phyloP scores from a whole-genome alignment of 1,284 basidiomycete species.

The Apiotrichum akiyoshidainum region DNA sequence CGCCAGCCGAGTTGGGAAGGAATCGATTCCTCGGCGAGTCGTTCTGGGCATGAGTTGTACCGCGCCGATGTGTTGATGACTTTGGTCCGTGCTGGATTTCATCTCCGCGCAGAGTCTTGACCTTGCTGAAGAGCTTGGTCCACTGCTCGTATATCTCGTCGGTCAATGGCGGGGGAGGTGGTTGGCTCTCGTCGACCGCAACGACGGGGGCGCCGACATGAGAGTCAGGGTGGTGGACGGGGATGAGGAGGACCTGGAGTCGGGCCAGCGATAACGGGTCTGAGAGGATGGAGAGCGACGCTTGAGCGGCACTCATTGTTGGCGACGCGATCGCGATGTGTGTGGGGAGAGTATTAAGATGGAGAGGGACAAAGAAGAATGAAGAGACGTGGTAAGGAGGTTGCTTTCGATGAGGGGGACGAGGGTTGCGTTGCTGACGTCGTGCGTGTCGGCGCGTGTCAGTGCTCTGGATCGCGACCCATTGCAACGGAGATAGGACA shows the following conservation, averaged over 20 bases:
- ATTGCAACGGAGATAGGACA: no score
- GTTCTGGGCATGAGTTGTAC: not conserved
- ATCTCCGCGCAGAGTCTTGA: constrained; percentile 39
- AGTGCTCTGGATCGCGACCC: no score
- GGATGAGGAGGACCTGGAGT: constrained; percentile 48
- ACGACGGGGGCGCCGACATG: not conserved
- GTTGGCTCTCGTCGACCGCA: not conserved
- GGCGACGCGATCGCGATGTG: not conserved
- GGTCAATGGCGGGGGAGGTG: constrained; percentile 16
- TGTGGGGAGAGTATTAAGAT: no score
- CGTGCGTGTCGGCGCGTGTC: no score
- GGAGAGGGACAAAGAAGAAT: no score
- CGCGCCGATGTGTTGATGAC: constrained; percentile 3
- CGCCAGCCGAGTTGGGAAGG: constrained; percentile 28
- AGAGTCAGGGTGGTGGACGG: constrained; percentile 31
- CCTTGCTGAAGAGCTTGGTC: constrained; percentile 30
- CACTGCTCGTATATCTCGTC: constrained; percentile 31
- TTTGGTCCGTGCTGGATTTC: constrained; percentile 27
- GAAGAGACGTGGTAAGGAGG: no score
- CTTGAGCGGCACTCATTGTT: constrained; percentile 9
- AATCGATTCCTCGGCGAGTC: constrained; percentile 28
- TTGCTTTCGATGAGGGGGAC: no score
- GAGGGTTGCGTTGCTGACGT: no score
- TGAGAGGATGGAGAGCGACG: constrained; percentile 30
- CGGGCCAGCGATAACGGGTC: constrained; percentile 47